A percentile compares a stretch with the other conserved stretches of the same genome.
Evolutionary conservation across 2,329 filamentous ascomycete species (phyloP).

Genomic region (Chalara sp.): DNA sequence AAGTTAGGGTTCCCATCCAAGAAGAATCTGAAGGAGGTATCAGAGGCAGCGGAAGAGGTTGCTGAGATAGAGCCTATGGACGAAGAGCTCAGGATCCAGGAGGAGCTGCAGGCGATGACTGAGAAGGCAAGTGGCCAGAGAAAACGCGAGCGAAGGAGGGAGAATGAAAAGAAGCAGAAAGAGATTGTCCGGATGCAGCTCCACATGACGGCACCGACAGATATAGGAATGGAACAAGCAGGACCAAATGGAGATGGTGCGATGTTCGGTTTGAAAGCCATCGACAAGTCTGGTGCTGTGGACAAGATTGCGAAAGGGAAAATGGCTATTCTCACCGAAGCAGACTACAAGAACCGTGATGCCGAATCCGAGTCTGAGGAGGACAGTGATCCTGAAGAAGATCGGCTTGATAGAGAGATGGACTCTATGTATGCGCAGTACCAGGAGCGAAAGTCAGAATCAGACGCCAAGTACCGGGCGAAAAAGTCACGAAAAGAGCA

Average conservation of each 20-base stretch:
- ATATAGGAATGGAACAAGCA: constrained; percentile 86
- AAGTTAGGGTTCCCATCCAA: constrained; percentile 83
- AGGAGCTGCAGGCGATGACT: constrained; percentile 75
- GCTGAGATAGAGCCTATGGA: constrained; percentile 86
- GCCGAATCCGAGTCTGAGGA: constrained; percentile 49
- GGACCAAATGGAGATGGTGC: constrained; percentile 72
- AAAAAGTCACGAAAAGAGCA: constrained; percentile 81
- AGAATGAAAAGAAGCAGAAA: constrained; percentile 91
- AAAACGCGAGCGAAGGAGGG: constrained; percentile 76
- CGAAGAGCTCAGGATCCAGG: constrained; percentile 84
- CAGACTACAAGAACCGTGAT: constrained; percentile 52
- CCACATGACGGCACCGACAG: constrained; percentile 92
- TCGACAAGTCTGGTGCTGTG: constrained; percentile 69
- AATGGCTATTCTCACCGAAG: constrained; percentile 63
- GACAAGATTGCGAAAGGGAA: constrained; percentile 67
- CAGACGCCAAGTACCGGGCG: constrained; percentile 81
- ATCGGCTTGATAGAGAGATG: constrained; percentile 76
- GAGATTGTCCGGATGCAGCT: constrained; percentile 96
- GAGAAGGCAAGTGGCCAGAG: constrained; percentile 71
- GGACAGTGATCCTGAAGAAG: constrained; percentile 71
- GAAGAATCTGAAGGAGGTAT: constrained; percentile 36
- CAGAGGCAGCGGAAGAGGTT: constrained; percentile 52
- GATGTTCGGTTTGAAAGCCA: constrained; percentile 78
- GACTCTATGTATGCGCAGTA: constrained; percentile 85
- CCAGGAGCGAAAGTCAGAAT: constrained; percentile 68